Conservation (phyloP, 148 eudicot species). For the Fallopia convolvulus region DNA sequence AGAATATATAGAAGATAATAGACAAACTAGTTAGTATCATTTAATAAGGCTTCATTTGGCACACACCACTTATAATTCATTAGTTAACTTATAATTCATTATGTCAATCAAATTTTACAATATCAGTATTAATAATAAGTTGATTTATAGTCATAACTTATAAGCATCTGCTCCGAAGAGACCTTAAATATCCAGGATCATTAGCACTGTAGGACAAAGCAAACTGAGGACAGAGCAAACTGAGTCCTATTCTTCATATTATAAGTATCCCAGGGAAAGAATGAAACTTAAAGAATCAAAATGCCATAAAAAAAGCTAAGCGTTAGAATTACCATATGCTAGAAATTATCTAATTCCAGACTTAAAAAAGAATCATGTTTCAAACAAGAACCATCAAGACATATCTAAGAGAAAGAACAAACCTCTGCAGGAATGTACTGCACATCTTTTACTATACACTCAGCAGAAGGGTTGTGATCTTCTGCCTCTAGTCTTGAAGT, state of each 20-base stretch:
- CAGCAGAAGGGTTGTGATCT: slow-evolving; percentile 48
- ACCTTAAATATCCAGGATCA: background rate
- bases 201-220: slow-evolving; percentile 5
- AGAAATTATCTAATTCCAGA: background rate
- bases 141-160: background rate
- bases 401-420: slow-evolving; percentile 15
- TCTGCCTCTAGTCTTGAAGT: slow-evolving; percentile 56
- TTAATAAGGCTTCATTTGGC: background rate
- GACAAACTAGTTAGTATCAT: background rate
- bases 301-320: background rate
- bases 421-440: slow-evolving; percentile 94
- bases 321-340: background rate
- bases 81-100: background rate
- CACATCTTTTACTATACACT: slow-evolving; percentile 81
- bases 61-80: background rate
- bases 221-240: background rate
- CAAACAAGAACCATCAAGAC: slow-evolving; percentile 11
- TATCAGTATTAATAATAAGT: background rate
- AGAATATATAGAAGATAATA: background rate
- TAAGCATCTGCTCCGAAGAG: background rate
- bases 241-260: background rate
- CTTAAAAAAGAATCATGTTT: background rate
- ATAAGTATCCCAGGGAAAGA: background rate
- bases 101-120: background rate
- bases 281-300: slow-evolving; percentile 4